Base-by-base conservation (phyloP, 179 eudicot genomes). In the Beta lomatogona region DNA sequence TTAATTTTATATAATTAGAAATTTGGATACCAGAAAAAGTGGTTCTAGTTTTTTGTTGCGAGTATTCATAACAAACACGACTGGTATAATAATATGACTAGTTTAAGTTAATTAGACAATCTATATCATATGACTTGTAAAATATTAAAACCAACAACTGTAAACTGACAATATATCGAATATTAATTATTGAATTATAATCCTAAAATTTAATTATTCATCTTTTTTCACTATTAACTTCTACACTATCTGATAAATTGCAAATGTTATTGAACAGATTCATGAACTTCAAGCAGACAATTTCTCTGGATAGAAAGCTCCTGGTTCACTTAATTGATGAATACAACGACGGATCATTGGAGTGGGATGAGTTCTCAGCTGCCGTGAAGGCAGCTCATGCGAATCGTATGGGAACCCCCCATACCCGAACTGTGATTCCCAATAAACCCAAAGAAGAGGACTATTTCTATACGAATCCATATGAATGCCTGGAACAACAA, bases 381-480 rank as follows among this genome's bases (percentile, higher is more conserved):
- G 31, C 58, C 10, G 92, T 92, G 73, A 91, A 87, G 88, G 85
- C 82, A 87, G 88, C 88, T 86, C 96, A 92, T 79, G 83, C 83
- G 12, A 70, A 81, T 77, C 88, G 92, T 18, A 87, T 88, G 92
- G 96, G 96, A 45, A 88, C 82, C 41, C 90, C 89, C n/a, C 88
- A 83, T 76, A 78, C 83, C 25, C 84, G 94, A 82, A 85, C 63
- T 21, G 84, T 88, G 87, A 86, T 87, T 60, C 86, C 89, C 7
- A 90, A 85, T 58, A 87, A 85, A 78, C 96, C 96, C 5, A 92
- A 92, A 80, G 96, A 92, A 82, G 96, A 92, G 80, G 96, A 92
- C 31, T 89, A 88, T 79, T 92, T 92, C 80, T 89, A 88, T 63
- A 80, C 96, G 72, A 92, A 92, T 69, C 96, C 96, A 7, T 87